These are phyloP conservation scores for Meyerozyma carpophila DNA, from an alignment of 1,139 yeast genomes.

Conservation along the genomic window DNA sequence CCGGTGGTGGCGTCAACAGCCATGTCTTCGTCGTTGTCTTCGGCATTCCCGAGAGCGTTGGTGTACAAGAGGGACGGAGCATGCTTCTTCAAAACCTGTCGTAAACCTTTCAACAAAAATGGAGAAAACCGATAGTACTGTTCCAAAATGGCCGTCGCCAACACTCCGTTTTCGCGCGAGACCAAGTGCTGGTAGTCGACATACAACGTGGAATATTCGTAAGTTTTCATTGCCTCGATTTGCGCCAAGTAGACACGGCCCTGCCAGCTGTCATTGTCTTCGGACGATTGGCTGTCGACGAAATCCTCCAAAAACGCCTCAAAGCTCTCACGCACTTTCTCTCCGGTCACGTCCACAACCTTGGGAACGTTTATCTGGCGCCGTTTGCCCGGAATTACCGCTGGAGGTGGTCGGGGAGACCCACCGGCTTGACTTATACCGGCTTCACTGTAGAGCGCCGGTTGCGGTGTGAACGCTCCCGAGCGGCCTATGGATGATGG, in stretches of 20 bases:
- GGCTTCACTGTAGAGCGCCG: constrained; percentile 15
- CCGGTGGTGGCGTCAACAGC: constrained; percentile 19
- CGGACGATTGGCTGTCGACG: constrained; percentile 30
- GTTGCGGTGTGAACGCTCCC: constrained; percentile 23
- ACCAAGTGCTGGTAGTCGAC: constrained; percentile 80
- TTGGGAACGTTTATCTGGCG: constrained; percentile 70
- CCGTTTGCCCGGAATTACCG: constrained; percentile 34
- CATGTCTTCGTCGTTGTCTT: constrained; percentile 14
- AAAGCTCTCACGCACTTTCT: constrained; percentile 86
- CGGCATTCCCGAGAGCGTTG: constrained; percentile 27
- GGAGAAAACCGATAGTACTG: constrained; percentile 93
- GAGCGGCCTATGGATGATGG: constrained; percentile 40
- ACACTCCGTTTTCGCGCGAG: constrained; percentile 74
- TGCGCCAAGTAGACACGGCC: constrained; percentile 73
- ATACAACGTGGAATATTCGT: constrained; percentile 73
- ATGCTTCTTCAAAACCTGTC: constrained; percentile 63
- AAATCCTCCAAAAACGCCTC: constrained; percentile 77
- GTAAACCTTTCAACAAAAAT: constrained; percentile 69
- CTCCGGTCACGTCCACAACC: constrained; percentile 89
- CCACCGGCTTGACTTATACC: constrained; percentile 13
- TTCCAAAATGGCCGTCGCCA: constrained; percentile 84
- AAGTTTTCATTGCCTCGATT: constrained; percentile 72
- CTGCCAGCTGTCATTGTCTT: constrained; percentile 33
- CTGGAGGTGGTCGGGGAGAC: constrained; percentile 16
- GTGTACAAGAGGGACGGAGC: constrained; percentile 69